Conservation (phyloP, 1,139 yeast species). For the Hemisphaericaspora subhashii region DNA sequence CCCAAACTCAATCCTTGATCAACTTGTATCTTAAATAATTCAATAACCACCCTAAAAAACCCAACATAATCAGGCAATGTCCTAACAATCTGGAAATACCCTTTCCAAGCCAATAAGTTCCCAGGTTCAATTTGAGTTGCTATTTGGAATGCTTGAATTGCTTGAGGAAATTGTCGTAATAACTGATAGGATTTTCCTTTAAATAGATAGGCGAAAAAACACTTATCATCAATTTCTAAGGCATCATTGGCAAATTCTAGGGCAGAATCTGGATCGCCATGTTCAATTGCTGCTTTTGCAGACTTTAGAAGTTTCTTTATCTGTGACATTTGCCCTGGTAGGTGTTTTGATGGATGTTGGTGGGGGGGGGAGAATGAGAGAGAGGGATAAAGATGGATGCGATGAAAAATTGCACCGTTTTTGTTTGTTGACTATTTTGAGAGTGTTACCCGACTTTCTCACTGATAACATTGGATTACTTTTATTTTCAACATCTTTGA, state of each 20-base stretch:
- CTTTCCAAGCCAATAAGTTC: constrained; percentile 78
- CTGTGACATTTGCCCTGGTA: constrained; percentile 23
- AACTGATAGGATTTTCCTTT: constrained; percentile 59
- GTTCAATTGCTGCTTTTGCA: constrained; percentile 58
- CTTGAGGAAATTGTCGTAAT: constrained; percentile 37
- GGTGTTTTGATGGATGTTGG: too few species aligned
- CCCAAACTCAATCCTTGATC: constrained; percentile 40
- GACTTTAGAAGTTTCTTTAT: constrained; percentile 53
- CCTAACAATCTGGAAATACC: constrained; percentile 51
- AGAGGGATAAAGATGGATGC: too few species aligned
- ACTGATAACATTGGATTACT: too few species aligned
- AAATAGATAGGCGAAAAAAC: constrained; percentile 67
- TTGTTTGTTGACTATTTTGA: too few species aligned
- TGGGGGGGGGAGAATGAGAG: too few species aligned
- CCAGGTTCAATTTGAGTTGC: constrained; percentile 60
- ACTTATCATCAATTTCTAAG: constrained; percentile 51
- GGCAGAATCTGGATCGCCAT: constrained; percentile 59
- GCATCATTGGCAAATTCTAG: constrained; percentile 52
- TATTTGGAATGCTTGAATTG: constrained; percentile 48
- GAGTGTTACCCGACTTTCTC: too few species aligned
- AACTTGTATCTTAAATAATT: constrained; percentile 20
- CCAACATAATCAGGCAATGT: constrained; percentile 36
- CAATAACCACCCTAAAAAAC: constrained; percentile 48
- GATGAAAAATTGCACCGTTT: too few species aligned
- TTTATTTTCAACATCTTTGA: too few species aligned